Evolutionary conservation across 108 stramenopile species (phyloP).

Genomic region (Pseudonitzschia multiseries): DNA sequence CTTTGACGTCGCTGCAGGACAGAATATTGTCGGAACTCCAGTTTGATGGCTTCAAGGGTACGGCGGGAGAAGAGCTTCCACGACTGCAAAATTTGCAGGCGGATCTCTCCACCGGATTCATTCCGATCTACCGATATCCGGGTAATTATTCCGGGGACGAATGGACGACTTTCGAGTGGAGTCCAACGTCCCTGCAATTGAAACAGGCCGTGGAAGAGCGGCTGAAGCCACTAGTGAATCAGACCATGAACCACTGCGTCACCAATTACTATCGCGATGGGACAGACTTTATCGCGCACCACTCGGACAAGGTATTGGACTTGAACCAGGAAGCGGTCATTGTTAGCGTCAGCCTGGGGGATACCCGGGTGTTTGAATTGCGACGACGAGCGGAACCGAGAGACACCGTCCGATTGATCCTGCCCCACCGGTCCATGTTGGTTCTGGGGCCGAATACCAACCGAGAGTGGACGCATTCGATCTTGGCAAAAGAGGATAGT

Average conservation of each 20-base stretch:
- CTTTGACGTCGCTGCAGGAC: not conserved
- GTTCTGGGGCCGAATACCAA: slow-evolving; percentile 74
- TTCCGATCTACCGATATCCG: slow-evolving; percentile 74
- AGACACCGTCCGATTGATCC: slow-evolving; percentile 51
- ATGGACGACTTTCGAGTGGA: slow-evolving; percentile 73
- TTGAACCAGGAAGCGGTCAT: slow-evolving; percentile 69
- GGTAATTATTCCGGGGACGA: slow-evolving; percentile 75
- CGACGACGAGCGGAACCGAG: slow-evolving; percentile 52
- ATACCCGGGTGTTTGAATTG: slow-evolving; percentile 59
- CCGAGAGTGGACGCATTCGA: slow-evolving; percentile 65
- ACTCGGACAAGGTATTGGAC: slow-evolving; percentile 78
- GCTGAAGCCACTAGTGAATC: slow-evolving; percentile 54
- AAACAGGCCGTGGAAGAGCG: slow-evolving; percentile 63
- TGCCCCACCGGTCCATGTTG: slow-evolving; percentile 76
- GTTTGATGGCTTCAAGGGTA: slow-evolving; percentile 73
- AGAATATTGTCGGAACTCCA: slow-evolving; percentile 49
- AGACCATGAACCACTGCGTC: slow-evolving; percentile 82
- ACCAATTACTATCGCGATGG: slow-evolving; percentile 74
- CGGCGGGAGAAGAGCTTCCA: slow-evolving; percentile 56
- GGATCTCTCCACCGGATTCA: slow-evolving; percentile 41
- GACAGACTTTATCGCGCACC: slow-evolving; percentile 71
- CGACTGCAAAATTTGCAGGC: slow-evolving; percentile 79
- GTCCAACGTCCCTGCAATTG: slow-evolving; percentile 46
- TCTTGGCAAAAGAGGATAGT: slow-evolving; percentile 46
- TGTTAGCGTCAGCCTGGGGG: slow-evolving; percentile 68